Conservation (phyloP, 495 filamentous ascomycete species). For the Evansstolkia leycettana region DNA sequence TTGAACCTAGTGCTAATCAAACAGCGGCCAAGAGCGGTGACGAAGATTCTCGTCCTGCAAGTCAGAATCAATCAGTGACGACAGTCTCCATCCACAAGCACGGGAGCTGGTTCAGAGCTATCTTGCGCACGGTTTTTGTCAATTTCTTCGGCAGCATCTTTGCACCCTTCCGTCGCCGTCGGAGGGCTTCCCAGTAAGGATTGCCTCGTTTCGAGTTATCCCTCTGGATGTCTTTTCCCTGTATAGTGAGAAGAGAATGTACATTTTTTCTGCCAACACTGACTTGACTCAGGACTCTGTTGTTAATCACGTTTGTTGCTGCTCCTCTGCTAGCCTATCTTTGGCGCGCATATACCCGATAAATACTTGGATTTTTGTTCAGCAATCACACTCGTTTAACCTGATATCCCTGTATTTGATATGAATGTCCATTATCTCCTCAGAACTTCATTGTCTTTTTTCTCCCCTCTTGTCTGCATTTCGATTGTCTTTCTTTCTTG, state of each 20-base stretch:
- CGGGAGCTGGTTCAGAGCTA: slow-evolving; percentile 33
- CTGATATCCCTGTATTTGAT: slow-evolving; percentile 33
- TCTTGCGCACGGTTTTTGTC: slow-evolving; percentile 31
- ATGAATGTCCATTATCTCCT: slow-evolving; percentile 7
- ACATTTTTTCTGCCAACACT: slow-evolving; percentile 10
- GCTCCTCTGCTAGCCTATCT: slow-evolving; percentile 19
- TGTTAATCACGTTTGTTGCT: slow-evolving; percentile 21
- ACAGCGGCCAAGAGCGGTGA: slow-evolving; percentile 14
- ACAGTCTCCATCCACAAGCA: slow-evolving; percentile 31
- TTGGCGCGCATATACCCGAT: slow-evolving; percentile 18
- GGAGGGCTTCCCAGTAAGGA: slow-evolving; percentile 20
- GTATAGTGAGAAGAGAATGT: background rate
- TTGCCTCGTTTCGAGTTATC: background rate
- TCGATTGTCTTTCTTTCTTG: slow-evolving; percentile 19
- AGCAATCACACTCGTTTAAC: slow-evolving; percentile 3
- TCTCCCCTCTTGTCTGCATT: slow-evolving; percentile 11
- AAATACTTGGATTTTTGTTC: slow-evolving; percentile 9
- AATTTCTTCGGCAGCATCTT: slow-evolving; percentile 31
- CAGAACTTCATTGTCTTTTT: slow-evolving; percentile 11
- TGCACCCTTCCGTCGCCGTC: slow-evolving; percentile 28
- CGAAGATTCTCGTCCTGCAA: slow-evolving; percentile 26
- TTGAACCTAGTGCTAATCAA: slow-evolving; percentile 8
- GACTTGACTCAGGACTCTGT: slow-evolving; percentile 21
- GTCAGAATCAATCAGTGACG: slow-evolving; percentile 33
- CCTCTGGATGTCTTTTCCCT: background rate